These are phyloP conservation scores for Thermomucor indicae-seudaticae DNA, from an alignment of 371 early-diverging fungal genomes.

Conservation along the genomic window DNA sequence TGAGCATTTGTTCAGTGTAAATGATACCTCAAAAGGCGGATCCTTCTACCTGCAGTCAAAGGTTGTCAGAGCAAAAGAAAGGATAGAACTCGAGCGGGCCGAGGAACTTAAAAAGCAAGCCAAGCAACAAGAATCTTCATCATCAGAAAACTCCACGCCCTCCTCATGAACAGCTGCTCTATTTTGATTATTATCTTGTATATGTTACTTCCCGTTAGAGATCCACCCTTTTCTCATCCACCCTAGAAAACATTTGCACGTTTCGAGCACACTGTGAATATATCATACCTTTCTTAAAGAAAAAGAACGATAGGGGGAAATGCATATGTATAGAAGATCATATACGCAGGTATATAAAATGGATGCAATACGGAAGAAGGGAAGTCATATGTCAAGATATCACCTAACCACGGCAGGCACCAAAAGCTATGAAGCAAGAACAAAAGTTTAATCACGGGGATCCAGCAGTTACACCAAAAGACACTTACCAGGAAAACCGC, in stretches of 20 bases:
- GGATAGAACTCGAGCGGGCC: constrained; percentile 84
- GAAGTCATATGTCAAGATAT: neutral
- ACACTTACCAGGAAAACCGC: constrained; percentile 71
- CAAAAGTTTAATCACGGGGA: neutral
- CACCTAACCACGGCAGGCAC: constrained; percentile 11
- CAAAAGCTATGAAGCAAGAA: constrained; percentile 26
- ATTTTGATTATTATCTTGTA: no score
- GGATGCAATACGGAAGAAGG: neutral
- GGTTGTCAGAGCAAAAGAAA: constrained; percentile 89
- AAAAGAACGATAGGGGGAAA: no score
- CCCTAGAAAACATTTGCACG: no score
- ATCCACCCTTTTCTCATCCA: no score
- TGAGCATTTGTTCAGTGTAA: constrained; percentile 84
- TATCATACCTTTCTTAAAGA: no score
- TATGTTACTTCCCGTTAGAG: no score
- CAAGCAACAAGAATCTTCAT: constrained; percentile 10
- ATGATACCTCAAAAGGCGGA: constrained; percentile 85
- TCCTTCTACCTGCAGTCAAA: constrained; percentile 95
- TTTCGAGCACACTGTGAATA: no score
- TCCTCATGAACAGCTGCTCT: constrained; percentile 1
- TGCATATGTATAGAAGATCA: no score
- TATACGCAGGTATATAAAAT: neutral
- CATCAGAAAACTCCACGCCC: constrained; percentile 7
- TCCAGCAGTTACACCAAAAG: neutral
- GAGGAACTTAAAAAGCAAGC: constrained; percentile 46